phyloP scores from a whole-genome alignment of 768 basidiomycete species.

The Lentinus brumalis region DNA sequence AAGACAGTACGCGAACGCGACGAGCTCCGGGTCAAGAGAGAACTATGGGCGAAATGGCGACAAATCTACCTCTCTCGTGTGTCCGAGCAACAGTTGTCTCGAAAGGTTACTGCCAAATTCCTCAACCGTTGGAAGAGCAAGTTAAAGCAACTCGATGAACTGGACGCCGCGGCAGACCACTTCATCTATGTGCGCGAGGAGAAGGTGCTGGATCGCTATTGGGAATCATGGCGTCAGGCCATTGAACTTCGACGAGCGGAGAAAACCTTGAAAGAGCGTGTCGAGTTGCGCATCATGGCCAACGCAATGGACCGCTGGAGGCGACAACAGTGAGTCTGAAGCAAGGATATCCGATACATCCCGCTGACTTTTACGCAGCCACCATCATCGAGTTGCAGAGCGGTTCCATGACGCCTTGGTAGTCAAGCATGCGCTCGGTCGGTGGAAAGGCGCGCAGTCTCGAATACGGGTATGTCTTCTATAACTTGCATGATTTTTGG shows the following conservation, averaged over 20 bases:
- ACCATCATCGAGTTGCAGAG: conserved; percentile 44
- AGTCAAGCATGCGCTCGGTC: conserved; percentile 47
- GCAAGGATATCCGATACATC: not conserved
- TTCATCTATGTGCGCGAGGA: conserved; percentile 43
- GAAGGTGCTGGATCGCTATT: conserved; percentile 42
- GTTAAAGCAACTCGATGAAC: conserved; percentile 41
- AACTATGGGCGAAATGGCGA: conserved; percentile 70
- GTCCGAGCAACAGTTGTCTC: conserved; percentile 52
- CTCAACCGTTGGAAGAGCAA: conserved; percentile 57
- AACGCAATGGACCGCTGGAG: conserved; percentile 60
- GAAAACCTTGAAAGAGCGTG: conserved; percentile 43
- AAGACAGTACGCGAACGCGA: conserved; percentile 57
- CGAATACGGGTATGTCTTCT: conserved; percentile 49
- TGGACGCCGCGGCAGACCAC: conserved; percentile 54
- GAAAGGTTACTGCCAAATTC: conserved; percentile 44
- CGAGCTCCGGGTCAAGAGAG: conserved; percentile 53
- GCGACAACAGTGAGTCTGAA: conserved; percentile 48
- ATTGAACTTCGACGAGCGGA: conserved; percentile 48
- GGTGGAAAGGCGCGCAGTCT: conserved; percentile 57
- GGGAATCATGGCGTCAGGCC: conserved; percentile 59
- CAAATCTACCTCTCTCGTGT: conserved; percentile 53
- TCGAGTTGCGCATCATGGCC: conserved; percentile 50
- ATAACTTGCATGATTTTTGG: not conserved
- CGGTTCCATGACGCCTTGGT: conserved; percentile 43
- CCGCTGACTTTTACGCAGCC: conserved; percentile 36